Base-by-base conservation (phyloP, 2,329 filamentous ascomycete species). In the Ustilaginoidea virens region DNA sequence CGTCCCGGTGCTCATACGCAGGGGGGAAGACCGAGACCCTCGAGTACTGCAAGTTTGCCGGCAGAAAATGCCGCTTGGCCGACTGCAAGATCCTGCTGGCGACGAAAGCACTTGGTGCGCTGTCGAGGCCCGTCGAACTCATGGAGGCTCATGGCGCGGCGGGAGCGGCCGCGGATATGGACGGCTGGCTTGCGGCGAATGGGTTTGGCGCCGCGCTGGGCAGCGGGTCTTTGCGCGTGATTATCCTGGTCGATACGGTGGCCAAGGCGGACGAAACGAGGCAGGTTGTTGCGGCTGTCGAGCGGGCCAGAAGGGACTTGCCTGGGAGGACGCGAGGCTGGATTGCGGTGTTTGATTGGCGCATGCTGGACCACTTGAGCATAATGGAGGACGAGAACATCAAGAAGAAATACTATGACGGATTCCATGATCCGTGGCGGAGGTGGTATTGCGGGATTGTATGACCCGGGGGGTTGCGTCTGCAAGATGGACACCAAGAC, bases 311-410 rank as follows among this genome's bases (percentile, higher is more conserved):
- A 8, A 25, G 51, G 9, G 36, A 30, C 14, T 40, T 39, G 7
- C 41, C 41, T 3, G 38, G 42, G 3, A 47, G 48, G 4, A 37
- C 39, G 17, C 42, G 51, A 5, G 48, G 51, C 7, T 56, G 51
- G 47, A 50, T 62, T 2, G 46, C 48, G 5, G 48, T 63, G 2
- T 61, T 60, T 30, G 60, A 66, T 37, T 66, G 61, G 60, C 49
- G 57, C 4, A 41, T 63, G 5, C 33, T 66, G 26, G 47, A 52
- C 18, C 48, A 55, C 13, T 39, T 66, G 7, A 47, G 46, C 3
- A 52, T 52, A 19, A 33, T 49, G 24, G 61, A 67, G 31, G 47
- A 49, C 24, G 43, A 39, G 2, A 33, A 24, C 4, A 31, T 51
- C 4, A 40, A 38, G 17, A 38, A 38, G 12, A 51, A 50, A 26